Evolutionary conservation across 192 early-diverging fungal genomes (phyloP).

Genomic region (Allomyces macrogynus): DNA sequence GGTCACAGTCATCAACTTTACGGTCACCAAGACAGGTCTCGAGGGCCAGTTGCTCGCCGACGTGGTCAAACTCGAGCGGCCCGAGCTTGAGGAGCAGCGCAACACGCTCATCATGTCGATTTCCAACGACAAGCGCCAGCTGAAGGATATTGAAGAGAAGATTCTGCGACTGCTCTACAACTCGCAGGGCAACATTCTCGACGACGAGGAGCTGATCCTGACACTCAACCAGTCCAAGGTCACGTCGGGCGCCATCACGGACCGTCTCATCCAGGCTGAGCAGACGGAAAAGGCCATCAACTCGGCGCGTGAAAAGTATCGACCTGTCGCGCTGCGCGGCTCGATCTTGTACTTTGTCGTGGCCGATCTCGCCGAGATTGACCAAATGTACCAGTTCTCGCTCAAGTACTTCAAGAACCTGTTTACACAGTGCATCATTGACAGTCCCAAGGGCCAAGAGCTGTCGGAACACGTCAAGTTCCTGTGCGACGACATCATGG

Average conservation of each 20-base stretch:
- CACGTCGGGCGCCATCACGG: slow-evolving; percentile 82
- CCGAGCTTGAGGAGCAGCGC: slow-evolving; percentile 84
- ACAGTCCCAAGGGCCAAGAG: slow-evolving; percentile 41
- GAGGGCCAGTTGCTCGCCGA: slow-evolving; percentile 93
- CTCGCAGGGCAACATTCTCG: slow-evolving; percentile 88
- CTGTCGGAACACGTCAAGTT: slow-evolving; percentile 45
- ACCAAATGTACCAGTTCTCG: slow-evolving; percentile 98
- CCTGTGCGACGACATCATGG: slow-evolving; percentile 65
- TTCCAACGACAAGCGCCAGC: slow-evolving; percentile 82
- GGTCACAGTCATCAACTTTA: slow-evolving; percentile 98
- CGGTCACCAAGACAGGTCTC: slow-evolving; percentile 83
- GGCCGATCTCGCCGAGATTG: slow-evolving; percentile 69
- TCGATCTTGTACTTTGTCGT: slow-evolving; percentile 87
- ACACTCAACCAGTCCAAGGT: slow-evolving; percentile 88
- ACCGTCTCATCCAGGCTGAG: slow-evolving; percentile 85
- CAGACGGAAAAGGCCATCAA: slow-evolving; percentile 91
- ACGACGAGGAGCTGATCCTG: slow-evolving; percentile 84
- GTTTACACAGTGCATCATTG: slow-evolving; percentile 56
- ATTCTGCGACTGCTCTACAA: slow-evolving; percentile 81
- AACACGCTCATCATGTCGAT: slow-evolving; percentile 80
- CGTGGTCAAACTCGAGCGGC: slow-evolving; percentile 83
- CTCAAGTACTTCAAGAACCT: slow-evolving; percentile 87
- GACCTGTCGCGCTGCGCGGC: slow-evolving; percentile 74
- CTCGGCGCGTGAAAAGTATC: slow-evolving; percentile 64
- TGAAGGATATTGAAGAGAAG: slow-evolving; percentile 81